Evolutionary conservation across 371 early-diverging fungal genomes (phyloP), one percentile per base, ranked within the genome.

Genomic region (Umbelopsis sp.): DNA sequence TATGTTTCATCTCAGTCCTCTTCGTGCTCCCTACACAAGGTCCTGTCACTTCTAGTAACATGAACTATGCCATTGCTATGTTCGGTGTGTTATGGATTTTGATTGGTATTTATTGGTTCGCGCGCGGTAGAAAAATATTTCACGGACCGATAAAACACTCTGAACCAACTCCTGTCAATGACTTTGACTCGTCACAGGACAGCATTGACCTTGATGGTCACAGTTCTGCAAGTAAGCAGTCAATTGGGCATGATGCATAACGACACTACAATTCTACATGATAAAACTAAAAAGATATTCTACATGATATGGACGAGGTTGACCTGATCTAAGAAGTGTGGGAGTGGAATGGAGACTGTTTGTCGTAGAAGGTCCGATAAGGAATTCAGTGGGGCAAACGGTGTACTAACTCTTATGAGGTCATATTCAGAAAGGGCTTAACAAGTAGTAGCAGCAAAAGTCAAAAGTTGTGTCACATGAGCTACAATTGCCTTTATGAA

Each of bases 61-160:
- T 89, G 84, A 89, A 89, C 70, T 89, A 83, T 64, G 86, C 88
- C 9, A 63, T 82, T 16, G 74, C 77, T 29, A 76, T 78, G 14
- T 74, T 83, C 8, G 75, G 62, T 14, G 70, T 75, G 24, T 35
- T 86, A 52, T 70, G 84, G 74, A 50, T 81, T 32, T 69, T 79
- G 65, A 78, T 76, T 69, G 71, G 80, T 72, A 66, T 80, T 57
- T 73, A 85, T 72, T 87, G 81, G 74, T 66, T 72, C 57, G 44
- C 86, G 35, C 76, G 75, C 35, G 88, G 87, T 18, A 82, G 84
- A 18, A 74, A 80, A 52, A 85, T 87, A 86, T 89, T 88, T 77
- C 84, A 83, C 63, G 90, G 87, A 2, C 86, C 89, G 38, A 44
- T 71, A 37, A 64, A 69, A 57, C 65, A 48, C 11, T n/a, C 14